Evolutionary conservation across 2,329 filamentous ascomycete genomes (phyloP).

Genomic region (Epichloe festucae): DNA sequence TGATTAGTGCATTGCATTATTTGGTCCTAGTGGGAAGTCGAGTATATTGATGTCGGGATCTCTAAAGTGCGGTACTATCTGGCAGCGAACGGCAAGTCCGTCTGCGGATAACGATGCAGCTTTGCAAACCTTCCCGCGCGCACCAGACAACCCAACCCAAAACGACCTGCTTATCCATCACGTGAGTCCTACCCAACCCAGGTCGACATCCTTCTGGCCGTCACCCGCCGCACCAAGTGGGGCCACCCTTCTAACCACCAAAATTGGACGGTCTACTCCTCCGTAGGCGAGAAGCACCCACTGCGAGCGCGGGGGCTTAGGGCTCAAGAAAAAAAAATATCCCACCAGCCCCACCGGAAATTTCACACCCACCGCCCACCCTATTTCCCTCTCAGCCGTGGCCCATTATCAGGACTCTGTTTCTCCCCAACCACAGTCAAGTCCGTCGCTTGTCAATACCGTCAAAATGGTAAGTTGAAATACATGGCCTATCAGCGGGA

Average conservation of each 20-base stretch:
- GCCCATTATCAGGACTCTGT: background rate
- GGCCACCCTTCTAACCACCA: background rate
- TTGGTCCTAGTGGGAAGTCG: too few species aligned
- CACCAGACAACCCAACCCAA: background rate
- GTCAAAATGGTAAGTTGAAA: conserved; percentile 57
- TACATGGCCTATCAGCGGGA: conserved; percentile 19
- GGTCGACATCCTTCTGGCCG: conserved; percentile 6
- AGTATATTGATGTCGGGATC: too few species aligned
- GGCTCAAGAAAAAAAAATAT: conserved; percentile 16
- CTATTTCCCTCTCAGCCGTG: background rate
- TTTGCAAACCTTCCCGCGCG: background rate
- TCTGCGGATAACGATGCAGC: background rate
- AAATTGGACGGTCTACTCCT: background rate
- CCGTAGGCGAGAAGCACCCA: conserved; percentile 9
- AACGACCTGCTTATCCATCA: conserved; percentile 9
- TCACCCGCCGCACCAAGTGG: background rate
- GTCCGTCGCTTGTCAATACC: conserved; percentile 33
- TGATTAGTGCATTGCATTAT: too few species aligned
- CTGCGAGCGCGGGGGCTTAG: conserved; percentile 16
- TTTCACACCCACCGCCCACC: conserved; percentile 6
- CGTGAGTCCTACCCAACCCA: conserved; percentile 29
- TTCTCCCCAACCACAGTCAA: conserved; percentile 20
- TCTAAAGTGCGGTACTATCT: too few species aligned
- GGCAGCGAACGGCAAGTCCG: too few species aligned
- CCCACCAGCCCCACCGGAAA: conserved; percentile 24